Evolutionary conservation across 306 rosid genomes (phyloP), one percentile per base, ranked within the genome.

Genomic region (Morella rubra): DNA sequence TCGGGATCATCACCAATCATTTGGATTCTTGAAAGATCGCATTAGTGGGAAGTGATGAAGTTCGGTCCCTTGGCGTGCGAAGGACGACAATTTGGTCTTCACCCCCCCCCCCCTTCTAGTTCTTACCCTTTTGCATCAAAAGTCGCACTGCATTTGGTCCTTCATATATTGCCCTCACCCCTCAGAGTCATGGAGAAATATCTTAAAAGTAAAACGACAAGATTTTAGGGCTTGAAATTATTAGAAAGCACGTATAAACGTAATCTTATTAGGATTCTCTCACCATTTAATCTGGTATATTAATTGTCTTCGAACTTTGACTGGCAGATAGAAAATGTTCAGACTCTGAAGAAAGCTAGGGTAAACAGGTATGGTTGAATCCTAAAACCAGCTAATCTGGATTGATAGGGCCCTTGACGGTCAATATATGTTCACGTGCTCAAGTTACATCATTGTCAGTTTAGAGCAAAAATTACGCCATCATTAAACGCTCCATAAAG

Each of bases 61-160:
- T 73, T 77, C 22, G 86, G 84, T 85, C 78, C 85, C 59, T 41
- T 71, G 76, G 95, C 91, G 95, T 90, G 95, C 91, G 62, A 81
- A 77, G 76, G 71, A 84, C 76, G 91, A 87, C 95, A 90, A 73
- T 13, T 22, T 75, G 81, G 81, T 81, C 85, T 75, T 18, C 1
- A 27, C 32, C 20, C 64, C 42, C 77, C 1, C 1, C 32, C 20
- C 64, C 42, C 77, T 40, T 79, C 42, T 66, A 55, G 77, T 61
- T 70, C 42, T 18, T 7, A 20, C 40, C 40, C 49, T 11, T 72
- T 84, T 76, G 78, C 87, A 85, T 85, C 71, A 72, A 86, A 83
- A 78, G 81, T 40, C 53, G 51, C 82, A 81, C 75, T 1, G 40
- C 49, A 50, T 74, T 83, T 65, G 41, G n/a, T 22, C 41, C 42